Evolutionary conservation across 164 flowering plant genomes (phyloP).

Genomic region (Berberis thunbergii): DNA sequence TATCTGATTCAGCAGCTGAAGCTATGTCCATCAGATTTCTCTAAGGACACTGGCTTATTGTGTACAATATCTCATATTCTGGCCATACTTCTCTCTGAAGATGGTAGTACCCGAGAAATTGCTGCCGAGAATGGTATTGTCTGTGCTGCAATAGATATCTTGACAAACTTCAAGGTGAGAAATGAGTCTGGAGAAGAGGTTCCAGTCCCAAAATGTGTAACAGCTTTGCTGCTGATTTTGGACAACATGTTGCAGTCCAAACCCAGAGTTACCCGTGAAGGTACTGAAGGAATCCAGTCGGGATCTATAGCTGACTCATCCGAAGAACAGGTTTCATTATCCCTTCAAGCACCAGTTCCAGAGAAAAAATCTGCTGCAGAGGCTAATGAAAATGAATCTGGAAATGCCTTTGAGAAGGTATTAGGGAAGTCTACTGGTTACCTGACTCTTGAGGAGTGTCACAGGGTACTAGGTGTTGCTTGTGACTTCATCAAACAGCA

Average conservation of each 20-base stretch:
- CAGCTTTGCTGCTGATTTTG: conserved; percentile 71
- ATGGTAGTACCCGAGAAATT: conserved; percentile 54
- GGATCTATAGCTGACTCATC: conserved; percentile 38
- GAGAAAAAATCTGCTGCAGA: conserved; percentile 28
- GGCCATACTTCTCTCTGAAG: conserved; percentile 75
- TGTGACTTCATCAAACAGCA: conserved; percentile 70
- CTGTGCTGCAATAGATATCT: conserved; percentile 43
- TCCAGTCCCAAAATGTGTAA: conserved; percentile 59
- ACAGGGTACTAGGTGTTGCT: conserved; percentile 39
- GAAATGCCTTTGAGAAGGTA: conserved; percentile 42
- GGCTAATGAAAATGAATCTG: conserved; percentile 32
- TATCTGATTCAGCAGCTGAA: conserved; percentile 75
- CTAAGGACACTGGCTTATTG: conserved; percentile 46
- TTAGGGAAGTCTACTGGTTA: conserved; percentile 79
- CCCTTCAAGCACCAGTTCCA: conserved; percentile 19
- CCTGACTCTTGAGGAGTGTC: conserved; percentile 65
- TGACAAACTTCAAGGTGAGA: conserved; percentile 42
- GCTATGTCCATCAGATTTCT: conserved; percentile 47
- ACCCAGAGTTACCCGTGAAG: conserved; percentile 40
- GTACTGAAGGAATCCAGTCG: conserved; percentile 23
- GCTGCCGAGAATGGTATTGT: conserved; percentile 68
- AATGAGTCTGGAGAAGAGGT: conserved; percentile 36
- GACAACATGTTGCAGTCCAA: conserved; percentile 68
- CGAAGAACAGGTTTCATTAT: conserved; percentile 29
- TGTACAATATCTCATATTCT: conserved; percentile 61